Base-by-base conservation (phyloP, 2,329 filamentous ascomycete species). In the Cladosporium oxysporum region DNA sequence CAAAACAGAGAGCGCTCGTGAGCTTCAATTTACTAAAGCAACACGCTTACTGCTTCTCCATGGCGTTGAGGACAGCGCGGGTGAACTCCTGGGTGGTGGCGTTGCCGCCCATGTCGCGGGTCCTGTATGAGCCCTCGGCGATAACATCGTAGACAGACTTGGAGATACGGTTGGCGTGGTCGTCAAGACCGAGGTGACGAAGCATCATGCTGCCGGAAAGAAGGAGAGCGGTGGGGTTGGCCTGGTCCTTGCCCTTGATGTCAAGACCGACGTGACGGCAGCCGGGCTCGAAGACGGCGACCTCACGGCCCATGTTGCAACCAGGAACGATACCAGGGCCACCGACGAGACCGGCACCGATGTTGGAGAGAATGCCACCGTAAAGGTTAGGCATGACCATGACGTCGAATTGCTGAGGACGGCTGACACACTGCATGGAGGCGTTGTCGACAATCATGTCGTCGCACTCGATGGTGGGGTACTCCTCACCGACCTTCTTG, bases 371-470 rank as follows among this genome's bases (percentile, higher is more conserved):
- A 76, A 99, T 99, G 79, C 94, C 93, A 81, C 94, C 94, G 87
- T 98, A 98, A 78, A 98, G 84, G 86, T 99, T 99, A 77, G 95
- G 95, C 93, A 98, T 98, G 81, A 99, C 95, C 90, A 99, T 92
- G 76, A 99, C 95, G 80, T 99, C 95, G 79, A 99, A 99, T 83
- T 99, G 95, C 84, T 98, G 95, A 69, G 95, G 95, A 72, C 88
- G 87, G 73, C 92, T 93, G 74, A 99, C 95, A 79, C 93, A 96
- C 86, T 99, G 95, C 95, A 99, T 99, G 77, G 92, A 96, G 77
- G 95, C 95, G 83, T 99, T 99, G 85, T 99, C 95, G 82, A 99
- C 95, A 81, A 99, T 99, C 94, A 99, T 97, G 84, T 99, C 95
- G 85, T 96, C 96, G 79, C 90, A 90, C 85, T 97, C 91, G 74